These are phyloP conservation scores for Pythium phragmitis DNA, from an alignment of 352 stramenopile genomes.

Conservation along the genomic window DNA sequence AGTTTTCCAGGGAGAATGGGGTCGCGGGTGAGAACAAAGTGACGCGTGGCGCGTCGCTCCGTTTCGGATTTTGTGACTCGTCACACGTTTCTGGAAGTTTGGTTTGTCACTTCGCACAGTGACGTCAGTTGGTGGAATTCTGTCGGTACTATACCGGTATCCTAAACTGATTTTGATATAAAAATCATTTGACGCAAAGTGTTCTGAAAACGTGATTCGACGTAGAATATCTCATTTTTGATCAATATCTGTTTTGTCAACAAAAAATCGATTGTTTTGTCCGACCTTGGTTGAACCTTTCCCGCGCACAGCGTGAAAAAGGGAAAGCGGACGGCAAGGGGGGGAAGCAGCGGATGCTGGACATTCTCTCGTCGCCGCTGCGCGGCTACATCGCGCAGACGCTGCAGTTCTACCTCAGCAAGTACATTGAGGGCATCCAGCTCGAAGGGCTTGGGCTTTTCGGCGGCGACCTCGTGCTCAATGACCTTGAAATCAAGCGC, in stretches of 20 bases:
- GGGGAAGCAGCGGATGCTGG: constrained; percentile 50
- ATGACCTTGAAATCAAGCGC: constrained; percentile 88
- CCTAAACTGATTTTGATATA: neutral
- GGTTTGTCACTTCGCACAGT: neutral
- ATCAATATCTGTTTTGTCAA: neutral
- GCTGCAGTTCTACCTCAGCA: constrained; percentile 87
- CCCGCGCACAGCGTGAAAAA: neutral
- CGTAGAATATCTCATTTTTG: constrained; percentile 2
- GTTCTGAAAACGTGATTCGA: neutral
- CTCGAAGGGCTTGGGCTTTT: constrained; percentile 84
- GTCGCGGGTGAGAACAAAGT: too few relatives aligned
- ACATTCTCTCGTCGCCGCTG: constrained; percentile 83
- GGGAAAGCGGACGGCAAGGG: neutral
- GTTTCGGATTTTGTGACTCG: neutral
- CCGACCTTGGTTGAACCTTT: constrained; percentile 1
- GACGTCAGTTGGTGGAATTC: too few relatives aligned
- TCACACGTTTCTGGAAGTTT: neutral
- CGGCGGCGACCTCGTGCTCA: constrained; percentile 82
- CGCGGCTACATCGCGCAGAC: constrained; percentile 86
- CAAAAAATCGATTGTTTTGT: neutral
- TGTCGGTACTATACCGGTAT: neutral
- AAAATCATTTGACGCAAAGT: neutral
- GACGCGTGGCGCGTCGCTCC: neutral
- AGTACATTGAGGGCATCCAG: constrained; percentile 90
- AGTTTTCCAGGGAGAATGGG: too few relatives aligned